Percentiles rank a stretch among this genome's conserved stretches.
Evolutionary conservation across 2,329 filamentous ascomycete genomes (phyloP).

Genomic region (Tolypocladium nubicola): DNA sequence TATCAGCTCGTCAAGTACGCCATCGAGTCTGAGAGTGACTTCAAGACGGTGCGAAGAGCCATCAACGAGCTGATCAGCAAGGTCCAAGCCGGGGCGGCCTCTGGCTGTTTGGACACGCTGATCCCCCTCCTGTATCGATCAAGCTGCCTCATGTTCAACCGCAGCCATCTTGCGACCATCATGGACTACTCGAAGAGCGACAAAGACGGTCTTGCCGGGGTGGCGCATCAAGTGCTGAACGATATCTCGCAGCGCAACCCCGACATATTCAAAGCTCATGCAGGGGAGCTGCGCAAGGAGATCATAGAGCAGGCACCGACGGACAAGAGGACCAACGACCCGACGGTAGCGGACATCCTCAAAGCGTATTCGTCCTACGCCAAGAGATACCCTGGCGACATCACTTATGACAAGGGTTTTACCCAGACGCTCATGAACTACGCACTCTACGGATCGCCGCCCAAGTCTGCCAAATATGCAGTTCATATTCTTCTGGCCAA

Average conservation of each 20-base stretch:
- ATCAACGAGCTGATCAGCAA: constrained; percentile 84
- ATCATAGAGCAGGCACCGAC: constrained; percentile 73
- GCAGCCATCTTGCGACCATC: constrained; percentile 84
- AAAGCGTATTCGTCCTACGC: constrained; percentile 92
- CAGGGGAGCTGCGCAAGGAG: constrained; percentile 81
- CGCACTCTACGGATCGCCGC: constrained; percentile 69
- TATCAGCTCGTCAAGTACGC: constrained; percentile 86
- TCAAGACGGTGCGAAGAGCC: constrained; percentile 79
- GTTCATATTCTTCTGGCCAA: constrained; percentile 79
- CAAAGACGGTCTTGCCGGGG: constrained; percentile 62
- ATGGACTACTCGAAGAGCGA: constrained; percentile 81
- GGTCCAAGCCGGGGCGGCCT: constrained; percentile 55
- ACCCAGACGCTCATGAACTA: constrained; percentile 72
- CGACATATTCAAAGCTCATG: constrained; percentile 83
- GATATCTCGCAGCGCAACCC: constrained; percentile 87
- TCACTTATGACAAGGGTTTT: constrained; percentile 74
- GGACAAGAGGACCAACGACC: constrained; percentile 54
- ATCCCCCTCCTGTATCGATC: constrained; percentile 74
- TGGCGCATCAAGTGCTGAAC: constrained; percentile 81
- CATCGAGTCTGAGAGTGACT: constrained; percentile 78
- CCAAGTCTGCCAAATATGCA: constrained; percentile 84
- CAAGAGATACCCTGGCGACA: constrained; percentile 71
- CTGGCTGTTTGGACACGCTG: constrained; percentile 67
- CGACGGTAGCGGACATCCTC: constrained; percentile 74
- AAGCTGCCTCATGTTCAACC: constrained; percentile 81